Conservation (phyloP, 306 rosid genomes). For the Calophaca sinica region DNA sequence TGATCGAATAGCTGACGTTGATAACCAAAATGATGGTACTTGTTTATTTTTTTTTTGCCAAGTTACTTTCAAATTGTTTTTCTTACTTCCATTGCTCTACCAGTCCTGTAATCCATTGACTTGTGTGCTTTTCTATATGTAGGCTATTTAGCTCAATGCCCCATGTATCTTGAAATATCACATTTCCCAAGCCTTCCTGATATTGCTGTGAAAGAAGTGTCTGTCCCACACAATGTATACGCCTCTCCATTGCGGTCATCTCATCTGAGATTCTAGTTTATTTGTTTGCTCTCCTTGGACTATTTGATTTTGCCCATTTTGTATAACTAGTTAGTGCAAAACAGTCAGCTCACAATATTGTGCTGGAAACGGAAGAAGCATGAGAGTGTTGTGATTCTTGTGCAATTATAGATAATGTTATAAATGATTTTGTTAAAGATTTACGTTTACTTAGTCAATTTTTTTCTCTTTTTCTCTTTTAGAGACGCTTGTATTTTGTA, state of each 20-base stretch:
- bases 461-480: not conserved
- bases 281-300: constrained; percentile 15
- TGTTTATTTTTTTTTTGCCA: not conserved
- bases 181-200: constrained; percentile 90
- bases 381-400: not conserved
- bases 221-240: constrained; percentile 85
- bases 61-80: not conserved
- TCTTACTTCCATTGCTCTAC: constrained; percentile 15
- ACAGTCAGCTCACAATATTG: constrained; percentile 25
- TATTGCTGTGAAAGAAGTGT: constrained; percentile 81
- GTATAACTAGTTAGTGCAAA: not conserved
- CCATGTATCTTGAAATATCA: constrained; percentile 87
- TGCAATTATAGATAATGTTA: too few relatives aligned
- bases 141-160: constrained; percentile 67
- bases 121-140: not conserved
- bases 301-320: constrained; percentile 16
- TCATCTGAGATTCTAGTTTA: constrained; percentile 60
- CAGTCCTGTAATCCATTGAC: constrained; percentile 43
- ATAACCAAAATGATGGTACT: constrained; percentile 69
- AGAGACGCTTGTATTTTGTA: constrained; percentile 10
- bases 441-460: too few relatives aligned
- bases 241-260: constrained; percentile 93
- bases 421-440: too few relatives aligned
- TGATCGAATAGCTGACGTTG: constrained; percentile 65
- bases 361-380: constrained; percentile 26